phyloP scores from a whole-genome alignment of 148 eudicot genomes.

The Vaccinium corymbosum region DNA sequence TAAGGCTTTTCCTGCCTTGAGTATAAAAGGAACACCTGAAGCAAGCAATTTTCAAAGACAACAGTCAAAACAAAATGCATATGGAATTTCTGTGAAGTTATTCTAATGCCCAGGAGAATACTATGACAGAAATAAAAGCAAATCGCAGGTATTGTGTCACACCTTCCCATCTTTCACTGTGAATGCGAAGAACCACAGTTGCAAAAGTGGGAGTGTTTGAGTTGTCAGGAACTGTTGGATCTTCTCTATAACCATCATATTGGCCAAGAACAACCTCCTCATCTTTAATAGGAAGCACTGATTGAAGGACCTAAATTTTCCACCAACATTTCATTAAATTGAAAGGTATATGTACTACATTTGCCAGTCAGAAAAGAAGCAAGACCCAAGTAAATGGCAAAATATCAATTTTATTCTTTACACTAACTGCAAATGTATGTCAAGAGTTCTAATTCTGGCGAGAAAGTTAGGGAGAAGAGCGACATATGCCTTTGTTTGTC shows the following conservation, averaged over 20 bases:
- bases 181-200: conserved; percentile 63
- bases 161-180: conserved; percentile 99
- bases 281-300: conserved; percentile 62
- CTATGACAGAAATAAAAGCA: background rate
- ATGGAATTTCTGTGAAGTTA: conserved; percentile 8
- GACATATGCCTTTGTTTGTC: background rate
- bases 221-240: conserved; percentile 83
- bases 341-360: background rate
- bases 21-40: conserved; percentile 92
- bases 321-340: background rate
- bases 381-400: background rate
- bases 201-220: conserved; percentile 98
- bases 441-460: background rate
- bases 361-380: background rate
- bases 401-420: conserved; percentile 2
- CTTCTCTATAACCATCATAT: conserved; percentile 82
- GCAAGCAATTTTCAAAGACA: conserved; percentile 19
- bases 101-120: background rate
- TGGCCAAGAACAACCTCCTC: conserved; percentile 96
- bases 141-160: background rate
- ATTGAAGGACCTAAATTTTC: conserved; percentile 71
- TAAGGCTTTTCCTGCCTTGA: conserved; percentile 93
- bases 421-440: background rate
- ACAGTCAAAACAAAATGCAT: conserved; percentile 11
- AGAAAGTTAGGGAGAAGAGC: background rate